phyloP scores from a whole-genome alignment of 768 basidiomycete species.

The Pluteus cervinus region DNA sequence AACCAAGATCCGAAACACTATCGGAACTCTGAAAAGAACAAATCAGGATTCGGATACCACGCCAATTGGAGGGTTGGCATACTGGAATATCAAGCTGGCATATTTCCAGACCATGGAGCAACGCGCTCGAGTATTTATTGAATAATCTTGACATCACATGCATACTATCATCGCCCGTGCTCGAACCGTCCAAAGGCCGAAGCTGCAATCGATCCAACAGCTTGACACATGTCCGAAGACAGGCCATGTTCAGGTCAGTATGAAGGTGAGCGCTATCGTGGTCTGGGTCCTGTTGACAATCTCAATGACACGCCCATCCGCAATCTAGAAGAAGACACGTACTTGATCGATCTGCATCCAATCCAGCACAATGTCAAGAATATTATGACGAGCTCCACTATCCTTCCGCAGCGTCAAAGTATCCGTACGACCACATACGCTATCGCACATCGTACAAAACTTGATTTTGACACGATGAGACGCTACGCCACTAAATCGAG shows the following conservation, averaged over 20 bases:
- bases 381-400: constrained; percentile 55
- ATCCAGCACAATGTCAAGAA: constrained; percentile 72
- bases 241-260: constrained; percentile 67
- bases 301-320: constrained; percentile 3
- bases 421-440: constrained; percentile 57
- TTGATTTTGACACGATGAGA: constrained; percentile 66
- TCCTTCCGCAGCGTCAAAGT: constrained; percentile 63
- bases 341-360: constrained; percentile 64
- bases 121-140: constrained; percentile 64
- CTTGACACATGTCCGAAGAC: constrained; percentile 68
- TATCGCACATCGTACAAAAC: constrained; percentile 70
- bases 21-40: constrained; percentile 28
- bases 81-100: constrained; percentile 44
- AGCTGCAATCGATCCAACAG: constrained; percentile 73
- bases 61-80: constrained; percentile 9
- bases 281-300: constrained; percentile 25
- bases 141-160: constrained; percentile 76
- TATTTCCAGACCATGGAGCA: constrained; percentile 56
- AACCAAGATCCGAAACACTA: constrained; percentile 41
- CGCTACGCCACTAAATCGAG: constrained; percentile 47
- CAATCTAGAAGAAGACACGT: constrained; percentile 15
- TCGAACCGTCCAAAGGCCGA: constrained; percentile 42
- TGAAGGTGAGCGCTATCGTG: constrained; percentile 31
- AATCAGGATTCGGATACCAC: too few relatives aligned
- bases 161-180: constrained; percentile 55